A percentile compares a stretch with the other conserved stretches of the same genome.
These are phyloP conservation scores for Saururus chinensis DNA, from an alignment of 164 flowering plant species.

Conservation along the genomic window DNA sequence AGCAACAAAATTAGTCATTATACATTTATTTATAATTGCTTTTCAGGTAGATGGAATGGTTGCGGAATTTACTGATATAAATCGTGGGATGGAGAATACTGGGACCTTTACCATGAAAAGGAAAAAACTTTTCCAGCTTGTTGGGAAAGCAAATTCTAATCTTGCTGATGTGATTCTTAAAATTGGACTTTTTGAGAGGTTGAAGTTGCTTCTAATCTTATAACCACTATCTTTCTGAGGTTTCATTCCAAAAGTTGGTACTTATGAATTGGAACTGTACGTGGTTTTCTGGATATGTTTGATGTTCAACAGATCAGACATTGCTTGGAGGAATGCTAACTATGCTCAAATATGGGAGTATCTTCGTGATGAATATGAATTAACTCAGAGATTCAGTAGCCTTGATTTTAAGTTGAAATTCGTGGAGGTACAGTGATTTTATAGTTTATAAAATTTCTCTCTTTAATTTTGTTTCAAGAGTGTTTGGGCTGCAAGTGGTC, in stretches of 20 bases:
- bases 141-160: constrained; percentile 93
- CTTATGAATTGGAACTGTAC: no score
- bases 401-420: constrained; percentile 81
- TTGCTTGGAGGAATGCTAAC: constrained; percentile 95
- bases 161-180: constrained; percentile 93
- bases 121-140: constrained; percentile 84
- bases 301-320: constrained; percentile 61
- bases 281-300: neutral
- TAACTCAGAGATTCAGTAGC: neutral
- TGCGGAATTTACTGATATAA: constrained; percentile 93
- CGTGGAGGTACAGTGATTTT: constrained; percentile 59
- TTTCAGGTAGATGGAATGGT: constrained; percentile 94
- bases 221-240: no score
- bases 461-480: neutral
- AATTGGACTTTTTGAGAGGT: constrained; percentile 97
- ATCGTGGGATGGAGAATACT: constrained; percentile 89
- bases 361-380: constrained; percentile 65
- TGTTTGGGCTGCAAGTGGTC: neutral
- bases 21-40: neutral
- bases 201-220: constrained; percentile 1
- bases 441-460: neutral
- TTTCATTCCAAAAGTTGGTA: no score
- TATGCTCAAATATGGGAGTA: constrained; percentile 96
- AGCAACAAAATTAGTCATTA: neutral
- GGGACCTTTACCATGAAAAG: constrained; percentile 92